Conservation (phyloP, 2,329 filamentous ascomycete genomes). For the Drechslerella coelobrocha region DNA sequence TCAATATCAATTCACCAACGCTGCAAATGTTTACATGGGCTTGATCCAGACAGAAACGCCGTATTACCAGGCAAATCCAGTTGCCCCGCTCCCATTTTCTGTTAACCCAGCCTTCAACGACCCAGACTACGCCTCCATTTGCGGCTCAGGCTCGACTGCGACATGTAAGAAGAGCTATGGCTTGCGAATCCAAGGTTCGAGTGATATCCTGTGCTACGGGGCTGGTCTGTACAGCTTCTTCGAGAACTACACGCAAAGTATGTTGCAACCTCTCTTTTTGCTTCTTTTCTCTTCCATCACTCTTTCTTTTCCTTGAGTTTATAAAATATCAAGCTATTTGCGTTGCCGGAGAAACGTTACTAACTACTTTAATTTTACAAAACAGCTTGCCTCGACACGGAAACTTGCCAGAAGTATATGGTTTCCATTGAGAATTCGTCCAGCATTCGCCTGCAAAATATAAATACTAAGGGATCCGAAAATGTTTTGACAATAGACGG, state of each 20-base stretch:
- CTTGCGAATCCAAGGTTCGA: slow-evolving; percentile 52
- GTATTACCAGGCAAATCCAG: slow-evolving; percentile 62
- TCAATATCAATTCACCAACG: slow-evolving; percentile 83
- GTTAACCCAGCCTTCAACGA: slow-evolving; percentile 52
- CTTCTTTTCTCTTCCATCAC: background rate
- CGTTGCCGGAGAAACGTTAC: background rate
- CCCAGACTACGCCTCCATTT: slow-evolving; percentile 27
- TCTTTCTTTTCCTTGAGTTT: background rate
- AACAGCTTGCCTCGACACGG: slow-evolving; percentile 39
- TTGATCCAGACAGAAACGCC: slow-evolving; percentile 89
- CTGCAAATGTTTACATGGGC: slow-evolving; percentile 79
- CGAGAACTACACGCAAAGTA: slow-evolving; percentile 52
- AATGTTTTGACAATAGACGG: slow-evolving; percentile 26
- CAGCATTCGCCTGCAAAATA: slow-evolving; percentile 36
- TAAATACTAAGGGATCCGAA: slow-evolving; percentile 28
- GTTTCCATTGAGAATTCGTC: slow-evolving; percentile 23
- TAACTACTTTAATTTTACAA: slow-evolving; percentile 8
- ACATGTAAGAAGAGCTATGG: slow-evolving; percentile 56
- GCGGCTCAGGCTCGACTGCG: slow-evolving; percentile 1
- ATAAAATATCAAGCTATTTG: background rate
- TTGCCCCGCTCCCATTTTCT: slow-evolving; percentile 59
- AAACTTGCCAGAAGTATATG: slow-evolving; percentile 47
- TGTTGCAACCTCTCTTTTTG: slow-evolving; percentile 2
- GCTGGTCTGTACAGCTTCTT: slow-evolving; percentile 58
- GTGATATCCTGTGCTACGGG: slow-evolving; percentile 56